A percentile compares a stretch with the other conserved stretches of the same genome.
These are phyloP conservation scores for Boletus speciosus DNA, from an alignment of 768 basidiomycete genomes.

Conservation along the genomic window DNA sequence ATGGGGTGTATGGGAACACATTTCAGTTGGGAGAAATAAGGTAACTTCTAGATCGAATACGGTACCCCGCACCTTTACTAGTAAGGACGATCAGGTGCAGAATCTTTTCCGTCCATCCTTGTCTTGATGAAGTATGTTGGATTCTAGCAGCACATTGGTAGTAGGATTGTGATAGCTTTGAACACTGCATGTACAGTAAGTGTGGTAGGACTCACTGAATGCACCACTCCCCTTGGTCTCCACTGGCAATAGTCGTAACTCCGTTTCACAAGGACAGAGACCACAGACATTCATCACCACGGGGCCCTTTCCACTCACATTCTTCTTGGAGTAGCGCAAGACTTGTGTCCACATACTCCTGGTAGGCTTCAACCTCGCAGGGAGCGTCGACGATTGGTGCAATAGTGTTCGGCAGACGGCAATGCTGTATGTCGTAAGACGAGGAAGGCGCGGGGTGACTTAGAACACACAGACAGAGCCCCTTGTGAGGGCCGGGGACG, in stretches of 20 bases:
- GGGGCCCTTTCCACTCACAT: conserved; percentile 13
- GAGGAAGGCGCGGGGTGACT: too few species aligned
- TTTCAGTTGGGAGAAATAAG: neutral
- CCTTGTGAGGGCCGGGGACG: too few species aligned
- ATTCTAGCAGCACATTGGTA: neutral
- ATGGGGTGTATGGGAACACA: conserved; percentile 21
- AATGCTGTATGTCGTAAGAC: too few species aligned
- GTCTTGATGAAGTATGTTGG: neutral
- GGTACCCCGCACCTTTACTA: neutral
- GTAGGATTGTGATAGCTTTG: neutral
- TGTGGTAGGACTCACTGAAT: neutral
- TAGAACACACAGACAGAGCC: too few species aligned
- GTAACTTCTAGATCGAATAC: neutral
- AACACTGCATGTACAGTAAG: neutral
- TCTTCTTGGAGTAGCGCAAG: conserved; percentile 12
- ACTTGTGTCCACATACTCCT: conserved; percentile 5
- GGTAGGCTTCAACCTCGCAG: too few species aligned
- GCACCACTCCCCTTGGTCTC: too few species aligned
- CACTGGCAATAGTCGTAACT: too few species aligned
- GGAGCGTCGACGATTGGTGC: too few species aligned
- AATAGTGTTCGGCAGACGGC: too few species aligned
- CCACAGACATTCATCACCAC: neutral
- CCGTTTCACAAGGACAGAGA: too few species aligned
- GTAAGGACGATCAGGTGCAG: neutral
- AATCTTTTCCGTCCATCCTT: neutral